Evolutionary conservation across 495 filamentous ascomycete species (phyloP).

Genomic region (Penicillium cosmopolitanum): DNA sequence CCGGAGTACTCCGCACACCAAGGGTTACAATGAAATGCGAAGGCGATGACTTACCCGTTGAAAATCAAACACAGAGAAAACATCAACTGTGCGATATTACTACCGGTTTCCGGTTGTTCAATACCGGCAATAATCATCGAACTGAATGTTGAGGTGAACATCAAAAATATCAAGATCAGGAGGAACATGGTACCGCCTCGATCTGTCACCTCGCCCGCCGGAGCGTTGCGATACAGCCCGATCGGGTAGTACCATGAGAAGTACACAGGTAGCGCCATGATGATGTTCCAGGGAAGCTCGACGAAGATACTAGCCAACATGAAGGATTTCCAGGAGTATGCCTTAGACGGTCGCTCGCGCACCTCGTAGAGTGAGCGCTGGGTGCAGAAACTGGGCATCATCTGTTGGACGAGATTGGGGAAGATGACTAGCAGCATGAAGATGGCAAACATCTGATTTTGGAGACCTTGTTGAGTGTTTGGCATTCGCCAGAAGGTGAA

Average conservation of each 20-base stretch:
- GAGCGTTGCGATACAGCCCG: conserved; percentile 72
- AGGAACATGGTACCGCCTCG: conserved; percentile 71
- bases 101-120: conserved; percentile 65
- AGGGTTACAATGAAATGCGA: not conserved
- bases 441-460: conserved; percentile 86
- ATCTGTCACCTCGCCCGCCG: conserved; percentile 29
- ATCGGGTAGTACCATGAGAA: conserved; percentile 83
- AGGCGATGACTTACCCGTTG: conserved; percentile 49
- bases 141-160: conserved; percentile 57
- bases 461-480: conserved; percentile 74
- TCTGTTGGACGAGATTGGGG: conserved; percentile 75
- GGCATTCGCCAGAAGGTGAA: conserved; percentile 82
- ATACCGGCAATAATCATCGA: conserved; percentile 69
- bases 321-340: conserved; percentile 82
- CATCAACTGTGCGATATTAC: conserved; percentile 66
- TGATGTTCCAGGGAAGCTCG: conserved; percentile 75
- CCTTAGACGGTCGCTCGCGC: conserved; percentile 81
- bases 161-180: conserved; percentile 49
- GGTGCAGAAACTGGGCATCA: conserved; percentile 81
- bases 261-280: conserved; percentile 70
- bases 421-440: conserved; percentile 84
- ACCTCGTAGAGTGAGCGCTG: conserved; percentile 83
- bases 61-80: conserved; percentile 72
- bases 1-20: not conserved
- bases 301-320: conserved; percentile 77